phyloP scores from a whole-genome alignment of 176 grass and related monocot species.

The Carex cristatella region DNA sequence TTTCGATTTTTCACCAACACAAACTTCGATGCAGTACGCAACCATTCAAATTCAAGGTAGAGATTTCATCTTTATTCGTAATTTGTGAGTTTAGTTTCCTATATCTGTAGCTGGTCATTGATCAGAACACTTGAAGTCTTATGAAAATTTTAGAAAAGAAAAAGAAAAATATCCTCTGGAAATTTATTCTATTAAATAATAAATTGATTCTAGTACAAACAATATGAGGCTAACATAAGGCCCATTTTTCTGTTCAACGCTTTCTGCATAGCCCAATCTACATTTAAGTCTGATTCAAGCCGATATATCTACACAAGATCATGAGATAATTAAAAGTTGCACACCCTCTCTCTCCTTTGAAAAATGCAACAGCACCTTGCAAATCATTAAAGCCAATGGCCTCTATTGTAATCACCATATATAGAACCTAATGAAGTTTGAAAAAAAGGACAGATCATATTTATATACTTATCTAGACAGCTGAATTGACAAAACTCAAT shows the following conservation, averaged over 20 bases:
- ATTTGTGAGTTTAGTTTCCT: neutral
- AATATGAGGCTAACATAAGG: neutral
- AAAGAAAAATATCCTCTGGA: neutral
- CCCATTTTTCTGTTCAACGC: neutral
- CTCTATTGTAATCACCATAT: no score
- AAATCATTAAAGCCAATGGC: no score
- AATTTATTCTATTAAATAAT: neutral
- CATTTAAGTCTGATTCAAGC: neutral
- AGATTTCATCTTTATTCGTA: neutral
- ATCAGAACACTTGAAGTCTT: neutral
- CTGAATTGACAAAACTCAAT: neutral
- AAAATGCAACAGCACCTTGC: no score
- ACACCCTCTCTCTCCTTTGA: no score
- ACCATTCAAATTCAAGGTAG: neutral
- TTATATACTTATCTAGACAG: no score
- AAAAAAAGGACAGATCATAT: no score
- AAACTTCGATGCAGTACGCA: neutral
- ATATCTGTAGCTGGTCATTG: neutral
- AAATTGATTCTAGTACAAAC: neutral
- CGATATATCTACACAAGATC: neutral
- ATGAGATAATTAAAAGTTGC: neutral
- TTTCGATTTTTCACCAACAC: neutral
- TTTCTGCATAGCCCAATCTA: neutral
- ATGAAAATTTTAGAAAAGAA: neutral
- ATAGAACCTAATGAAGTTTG: no score